Evolutionary conservation across 2,329 filamentous ascomycete genomes (phyloP).

Genomic region (Fusarium sp.): DNA sequence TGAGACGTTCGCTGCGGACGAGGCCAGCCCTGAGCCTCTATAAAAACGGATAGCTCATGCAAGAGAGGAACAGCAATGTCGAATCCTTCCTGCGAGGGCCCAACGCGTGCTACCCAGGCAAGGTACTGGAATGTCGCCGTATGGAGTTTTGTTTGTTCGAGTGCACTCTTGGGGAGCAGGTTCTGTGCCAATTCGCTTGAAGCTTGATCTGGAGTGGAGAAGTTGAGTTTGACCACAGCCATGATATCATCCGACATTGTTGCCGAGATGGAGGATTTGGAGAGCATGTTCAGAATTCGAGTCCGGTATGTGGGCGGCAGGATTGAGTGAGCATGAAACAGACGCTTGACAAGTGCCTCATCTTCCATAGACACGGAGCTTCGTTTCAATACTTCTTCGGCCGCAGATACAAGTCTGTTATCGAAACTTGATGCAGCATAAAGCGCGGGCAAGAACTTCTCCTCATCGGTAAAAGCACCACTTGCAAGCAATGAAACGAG

Average conservation of each 20-base stretch:
- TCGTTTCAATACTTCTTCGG: constrained; percentile 88
- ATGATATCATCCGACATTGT: constrained; percentile 74
- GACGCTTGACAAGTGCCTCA: constrained; percentile 64
- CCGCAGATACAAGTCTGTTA: constrained; percentile 81
- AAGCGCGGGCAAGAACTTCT: constrained; percentile 84
- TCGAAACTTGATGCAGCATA: constrained; percentile 86
- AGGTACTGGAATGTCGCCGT: constrained; percentile 86
- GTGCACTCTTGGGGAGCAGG: constrained; percentile 58
- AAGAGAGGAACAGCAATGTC: constrained; percentile 75
- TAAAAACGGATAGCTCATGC: constrained; percentile 74
- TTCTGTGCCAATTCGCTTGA: constrained; percentile 17
- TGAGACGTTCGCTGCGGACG: constrained; percentile 64
- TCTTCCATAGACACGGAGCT: constrained; percentile 80
- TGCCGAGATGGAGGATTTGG: constrained; percentile 79
- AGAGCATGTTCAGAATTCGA: constrained; percentile 77
- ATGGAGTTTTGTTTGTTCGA: constrained; percentile 82
- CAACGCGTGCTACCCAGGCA: constrained; percentile 84
- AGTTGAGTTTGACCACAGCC: constrained; percentile 74
- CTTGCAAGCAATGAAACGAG: constrained; percentile 79
- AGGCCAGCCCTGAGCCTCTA: constrained; percentile 87
- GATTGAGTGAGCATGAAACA: constrained; percentile 80
- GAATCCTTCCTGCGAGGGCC: constrained; percentile 66
- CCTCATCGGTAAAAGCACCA: constrained; percentile 83
- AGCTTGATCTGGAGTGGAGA: constrained; percentile 46
- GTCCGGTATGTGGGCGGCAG: constrained; percentile 78